A percentile compares a stretch with the other conserved stretches of the same genome.
Evolutionary conservation across 371 early-diverging fungal species (phyloP).

Genomic region (Mucor lusitanicus): DNA sequence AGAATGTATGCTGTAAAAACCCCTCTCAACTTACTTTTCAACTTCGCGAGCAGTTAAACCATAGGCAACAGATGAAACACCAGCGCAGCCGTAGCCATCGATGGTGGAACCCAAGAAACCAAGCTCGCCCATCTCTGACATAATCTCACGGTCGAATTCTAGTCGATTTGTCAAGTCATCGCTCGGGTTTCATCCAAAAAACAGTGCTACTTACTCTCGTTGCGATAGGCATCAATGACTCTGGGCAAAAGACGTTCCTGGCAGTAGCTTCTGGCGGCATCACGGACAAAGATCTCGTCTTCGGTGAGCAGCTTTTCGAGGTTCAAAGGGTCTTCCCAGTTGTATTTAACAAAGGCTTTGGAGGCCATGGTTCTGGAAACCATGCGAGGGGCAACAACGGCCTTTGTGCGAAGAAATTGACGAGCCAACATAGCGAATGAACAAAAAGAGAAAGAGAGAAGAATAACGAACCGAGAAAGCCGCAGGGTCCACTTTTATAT

Average conservation of each 20-base stretch:
- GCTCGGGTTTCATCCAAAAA: not conserved
- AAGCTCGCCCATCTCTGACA: slow-evolving; percentile 93
- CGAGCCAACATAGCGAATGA: slow-evolving; percentile 13
- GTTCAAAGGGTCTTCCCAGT: slow-evolving; percentile 93
- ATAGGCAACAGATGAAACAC: slow-evolving; percentile 96
- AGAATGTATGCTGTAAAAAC: not conserved
- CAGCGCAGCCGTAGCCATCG: slow-evolving; percentile 96
- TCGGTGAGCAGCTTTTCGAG: slow-evolving; percentile 86
- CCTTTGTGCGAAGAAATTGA: slow-evolving; percentile 13
- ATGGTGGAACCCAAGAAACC: slow-evolving; percentile 96
- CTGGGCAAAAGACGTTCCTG: slow-evolving; percentile 89
- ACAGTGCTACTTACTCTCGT: slow-evolving; percentile 68
- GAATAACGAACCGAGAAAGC: not conserved
- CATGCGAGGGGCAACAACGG: slow-evolving; percentile 9
- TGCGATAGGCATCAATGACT: slow-evolving; percentile 81
- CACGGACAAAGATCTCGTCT: slow-evolving; percentile 85
- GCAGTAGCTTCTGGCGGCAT: slow-evolving; percentile 86
- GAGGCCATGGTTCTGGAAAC: slow-evolving; percentile 46
- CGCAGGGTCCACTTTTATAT: not conserved
- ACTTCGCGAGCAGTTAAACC: slow-evolving; percentile 96
- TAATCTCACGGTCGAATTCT: slow-evolving; percentile 89
- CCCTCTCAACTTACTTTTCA: slow-evolving; percentile 69
- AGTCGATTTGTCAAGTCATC: not conserved
- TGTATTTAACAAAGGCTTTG: slow-evolving; percentile 78
- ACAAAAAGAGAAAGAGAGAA: not conserved